Base-by-base conservation (phyloP, 345 rosid species). In the Corchorus olitorius region DNA sequence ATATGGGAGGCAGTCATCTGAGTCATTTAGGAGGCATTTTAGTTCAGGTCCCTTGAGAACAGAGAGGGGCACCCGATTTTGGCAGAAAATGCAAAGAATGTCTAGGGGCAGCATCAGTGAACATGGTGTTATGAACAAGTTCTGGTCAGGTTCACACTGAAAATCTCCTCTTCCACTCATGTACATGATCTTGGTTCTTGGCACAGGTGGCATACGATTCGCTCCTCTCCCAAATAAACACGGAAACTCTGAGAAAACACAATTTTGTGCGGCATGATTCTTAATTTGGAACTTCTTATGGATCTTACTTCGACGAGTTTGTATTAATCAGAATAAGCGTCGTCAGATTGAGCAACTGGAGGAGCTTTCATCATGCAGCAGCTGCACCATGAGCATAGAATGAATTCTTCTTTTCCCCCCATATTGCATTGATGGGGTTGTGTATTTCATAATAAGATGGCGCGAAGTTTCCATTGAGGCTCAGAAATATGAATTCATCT, bases 101-200 rank as follows among this genome's bases (percentile, higher is more conserved):
- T 88, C 86, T 0, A 86, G 86, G 0, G 97, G 91, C 75, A 90
- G 93, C 79, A 87, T 81, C 67, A 92, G 97, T 17, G 97, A 96
- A 62, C 94, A 89, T 10, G 83, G 90, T 10, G 22, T 63, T 60
- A 77, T 85, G 77, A 78, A 65, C 60, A 83, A 81, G 80, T 41
- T 79, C 83, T 81, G 91, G 88, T 83, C 89, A 5, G 91, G 91
- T 49, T 93, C 97, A 13, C 83, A 83, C 69, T 94, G 81, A 92
- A 55, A 17, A 53, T 3, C 45, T 43, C 54, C 12, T 19, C 60
- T 33, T 72, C n/a, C 12, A 16, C 39, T 20, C 20, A 20, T 58
- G 75, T 61, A 78, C 55, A 79, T 73, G 64, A 76, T 52, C 71
- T 17, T 75, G 20, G 59, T 19, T 59, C 56, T 54, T 17, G 19